Conservation (phyloP, 2,329 filamentous ascomycete genomes). For the Sclerotinia nivalis region DNA sequence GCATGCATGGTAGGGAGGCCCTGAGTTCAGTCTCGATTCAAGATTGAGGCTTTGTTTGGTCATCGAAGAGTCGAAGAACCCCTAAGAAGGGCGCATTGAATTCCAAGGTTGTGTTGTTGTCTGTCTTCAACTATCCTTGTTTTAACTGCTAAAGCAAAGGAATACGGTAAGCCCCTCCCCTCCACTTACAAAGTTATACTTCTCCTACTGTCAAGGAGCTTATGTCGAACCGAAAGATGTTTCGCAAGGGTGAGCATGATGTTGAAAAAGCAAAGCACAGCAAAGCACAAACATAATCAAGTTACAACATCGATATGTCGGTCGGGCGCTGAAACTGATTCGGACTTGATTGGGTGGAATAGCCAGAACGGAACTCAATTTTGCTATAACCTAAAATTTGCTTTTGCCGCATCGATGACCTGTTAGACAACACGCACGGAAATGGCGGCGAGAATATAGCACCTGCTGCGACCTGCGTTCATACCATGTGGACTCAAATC, state of each 20-base stretch:
- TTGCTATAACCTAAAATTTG: neutral
- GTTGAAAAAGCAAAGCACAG: conserved; percentile 16
- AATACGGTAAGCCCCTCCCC: neutral
- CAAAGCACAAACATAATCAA: neutral
- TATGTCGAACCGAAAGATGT: conserved; percentile 10
- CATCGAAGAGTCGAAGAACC: conserved; percentile 14
- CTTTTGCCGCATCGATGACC: neutral
- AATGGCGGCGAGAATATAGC: conserved; percentile 16
- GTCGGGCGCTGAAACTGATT: conserved; percentile 10
- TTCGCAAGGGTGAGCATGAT: conserved; percentile 14
- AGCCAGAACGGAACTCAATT: neutral
- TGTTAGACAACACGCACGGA: conserved; percentile 5
- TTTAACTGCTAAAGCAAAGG: neutral
- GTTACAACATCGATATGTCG: neutral
- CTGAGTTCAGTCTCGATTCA: conserved; percentile 22
- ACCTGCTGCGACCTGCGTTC: neutral
- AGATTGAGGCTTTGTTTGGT: conserved; percentile 9
- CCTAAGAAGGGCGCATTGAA: conserved; percentile 23
- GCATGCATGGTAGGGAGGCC: conserved; percentile 21
- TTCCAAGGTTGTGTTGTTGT: conserved; percentile 20
- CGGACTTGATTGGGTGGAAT: neutral
- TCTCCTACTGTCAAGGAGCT: conserved; percentile 4
- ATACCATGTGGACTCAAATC: neutral
- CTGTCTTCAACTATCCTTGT: neutral
- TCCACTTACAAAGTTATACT: neutral